A percentile compares a stretch with the other conserved stretches of the same genome.
phyloP scores from a whole-genome alignment of 805 yeast species.

The Huiozyma sinensis region DNA sequence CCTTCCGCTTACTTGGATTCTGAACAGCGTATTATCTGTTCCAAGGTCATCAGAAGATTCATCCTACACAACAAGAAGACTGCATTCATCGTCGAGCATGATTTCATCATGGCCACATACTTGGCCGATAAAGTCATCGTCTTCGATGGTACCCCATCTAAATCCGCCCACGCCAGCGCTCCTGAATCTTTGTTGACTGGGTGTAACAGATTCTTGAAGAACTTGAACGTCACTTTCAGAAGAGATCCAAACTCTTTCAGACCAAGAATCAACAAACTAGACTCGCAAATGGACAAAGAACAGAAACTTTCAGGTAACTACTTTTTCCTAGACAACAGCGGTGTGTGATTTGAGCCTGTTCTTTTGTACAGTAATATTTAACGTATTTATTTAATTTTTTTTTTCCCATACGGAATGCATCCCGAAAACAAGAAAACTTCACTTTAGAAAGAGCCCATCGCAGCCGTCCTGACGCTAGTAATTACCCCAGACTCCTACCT shows the following conservation, averaged over 20 bases:
- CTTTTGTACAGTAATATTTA: not conserved
- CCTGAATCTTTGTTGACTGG: conserved; percentile 95
- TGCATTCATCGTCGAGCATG: conserved; percentile 99
- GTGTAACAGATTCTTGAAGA: conserved; percentile 93
- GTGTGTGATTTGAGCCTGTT: conserved; percentile 9
- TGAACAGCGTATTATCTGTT: conserved; percentile 98
- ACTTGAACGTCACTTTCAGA: conserved; percentile 95
- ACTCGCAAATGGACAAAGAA: conserved; percentile 98
- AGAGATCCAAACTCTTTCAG: conserved; percentile 97
- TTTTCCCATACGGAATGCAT: not conserved
- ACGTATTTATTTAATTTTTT: conserved; percentile 5
- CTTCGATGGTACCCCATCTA: conserved; percentile 90
- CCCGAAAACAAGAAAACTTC: too few species aligned
- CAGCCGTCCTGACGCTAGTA: too few species aligned
- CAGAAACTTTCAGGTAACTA: conserved; percentile 88
- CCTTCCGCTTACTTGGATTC: conserved; percentile 98
- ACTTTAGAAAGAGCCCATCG: too few species aligned
- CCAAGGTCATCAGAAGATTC: conserved; percentile 95
- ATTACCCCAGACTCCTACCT: too few species aligned
- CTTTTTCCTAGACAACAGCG: conserved; percentile 79
- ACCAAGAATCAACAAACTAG: conserved; percentile 96
- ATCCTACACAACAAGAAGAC: conserved; percentile 94
- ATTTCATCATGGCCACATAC: conserved; percentile 99
- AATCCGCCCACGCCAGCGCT: conserved; percentile 69
- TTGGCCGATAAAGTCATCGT: conserved; percentile 98